These are phyloP conservation scores for Piper betle DNA, from an alignment of 164 flowering plant genomes.

Conservation along the genomic window DNA sequence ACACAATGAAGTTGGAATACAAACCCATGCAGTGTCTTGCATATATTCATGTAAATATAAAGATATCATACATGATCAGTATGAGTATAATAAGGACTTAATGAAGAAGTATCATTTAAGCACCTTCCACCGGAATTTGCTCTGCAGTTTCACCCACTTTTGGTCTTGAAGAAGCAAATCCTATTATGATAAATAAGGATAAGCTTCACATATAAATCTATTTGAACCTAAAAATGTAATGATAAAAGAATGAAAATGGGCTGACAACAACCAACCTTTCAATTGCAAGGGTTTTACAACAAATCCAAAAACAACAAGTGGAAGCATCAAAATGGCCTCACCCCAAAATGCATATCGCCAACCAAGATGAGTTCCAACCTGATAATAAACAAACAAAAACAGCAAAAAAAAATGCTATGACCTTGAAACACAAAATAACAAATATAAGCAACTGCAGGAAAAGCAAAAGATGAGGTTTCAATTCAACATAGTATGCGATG, in stretches of 20 bases:
- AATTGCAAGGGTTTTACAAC: conserved; percentile 75
- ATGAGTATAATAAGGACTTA: neutral
- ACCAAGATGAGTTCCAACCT: conserved; percentile 57
- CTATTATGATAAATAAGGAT: conserved; percentile 18
- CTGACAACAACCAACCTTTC: conserved; percentile 48
- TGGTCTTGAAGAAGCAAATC: conserved; percentile 47
- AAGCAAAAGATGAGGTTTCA: too few species aligned
- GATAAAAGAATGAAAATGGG: neutral
- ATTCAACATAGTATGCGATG: too few species aligned
- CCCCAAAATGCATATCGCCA: conserved; percentile 89
- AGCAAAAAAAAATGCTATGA: neutral
- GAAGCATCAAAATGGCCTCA: conserved; percentile 79
- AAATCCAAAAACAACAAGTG: conserved; percentile 84
- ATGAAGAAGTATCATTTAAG: neutral
- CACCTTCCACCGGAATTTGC: conserved; percentile 24
- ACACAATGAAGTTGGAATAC: too few species aligned
- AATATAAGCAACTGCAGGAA: neutral
- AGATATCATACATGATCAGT: neutral
- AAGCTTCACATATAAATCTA: neutral
- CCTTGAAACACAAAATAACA: neutral
- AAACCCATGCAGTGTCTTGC: too few species aligned
- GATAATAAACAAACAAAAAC: conserved; percentile 1
- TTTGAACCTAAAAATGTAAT: neutral
- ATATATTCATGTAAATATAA: too few species aligned
- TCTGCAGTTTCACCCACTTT: conserved; percentile 18